phyloP scores from a whole-genome alignment of 345 rosid genomes.

The Arabis alpina region DNA sequence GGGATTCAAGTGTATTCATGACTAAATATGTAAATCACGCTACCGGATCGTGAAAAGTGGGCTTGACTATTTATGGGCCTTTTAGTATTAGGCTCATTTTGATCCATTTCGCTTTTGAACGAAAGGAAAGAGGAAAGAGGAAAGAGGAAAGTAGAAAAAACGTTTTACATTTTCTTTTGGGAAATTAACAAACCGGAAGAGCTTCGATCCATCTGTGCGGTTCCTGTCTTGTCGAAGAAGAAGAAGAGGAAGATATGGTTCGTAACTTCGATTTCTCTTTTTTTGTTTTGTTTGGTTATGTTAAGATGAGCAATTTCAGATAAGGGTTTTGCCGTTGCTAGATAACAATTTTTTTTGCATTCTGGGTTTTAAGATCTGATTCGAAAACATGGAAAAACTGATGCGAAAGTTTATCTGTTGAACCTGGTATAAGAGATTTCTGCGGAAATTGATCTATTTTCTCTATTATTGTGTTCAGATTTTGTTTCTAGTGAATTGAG shows the following conservation, averaged over 20 bases:
- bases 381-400: not conserved
- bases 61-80: constrained; percentile 17
- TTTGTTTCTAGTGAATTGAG: constrained; percentile 6
- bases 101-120: constrained; percentile 4
- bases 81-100: constrained; percentile 7
- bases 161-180: not conserved
- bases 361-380: constrained; percentile 29
- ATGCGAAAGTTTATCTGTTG: too few relatives aligned
- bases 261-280: not conserved
- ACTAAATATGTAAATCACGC: too few relatives aligned
- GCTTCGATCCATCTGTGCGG: constrained; percentile 9
- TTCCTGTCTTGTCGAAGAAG: not conserved
- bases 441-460: not conserved
- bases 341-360: constrained; percentile 5
- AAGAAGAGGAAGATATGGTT: constrained; percentile 32
- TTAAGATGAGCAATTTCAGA: not conserved
- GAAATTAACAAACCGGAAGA: constrained; percentile 4
- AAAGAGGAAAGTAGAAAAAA: not conserved
- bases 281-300: not conserved
- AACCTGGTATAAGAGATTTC: not conserved
- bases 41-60: not conserved
- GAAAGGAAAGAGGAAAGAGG: not conserved
- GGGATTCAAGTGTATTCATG: too few relatives aligned
- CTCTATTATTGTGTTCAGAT: not conserved
- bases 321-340: constrained; percentile 1